Evolutionary conservation across 495 filamentous ascomycete species (phyloP).

Genomic region (Lineolata rhizophorae): DNA sequence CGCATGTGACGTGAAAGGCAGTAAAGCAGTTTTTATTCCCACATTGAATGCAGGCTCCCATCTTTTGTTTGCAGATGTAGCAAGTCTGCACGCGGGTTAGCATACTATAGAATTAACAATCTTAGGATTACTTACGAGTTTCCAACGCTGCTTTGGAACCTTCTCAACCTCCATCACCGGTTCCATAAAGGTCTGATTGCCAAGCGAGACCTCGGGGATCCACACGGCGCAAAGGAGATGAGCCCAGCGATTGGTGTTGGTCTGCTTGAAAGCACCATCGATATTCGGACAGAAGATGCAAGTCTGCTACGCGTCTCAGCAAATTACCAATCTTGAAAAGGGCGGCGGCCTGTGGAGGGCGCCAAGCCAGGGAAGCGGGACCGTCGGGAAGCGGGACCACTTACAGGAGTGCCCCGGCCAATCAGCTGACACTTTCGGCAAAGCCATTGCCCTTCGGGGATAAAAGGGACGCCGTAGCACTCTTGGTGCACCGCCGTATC

Average conservation of each 20-base stretch:
- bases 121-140: slow-evolving; percentile 25
- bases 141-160: slow-evolving; percentile 84
- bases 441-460: slow-evolving; percentile 95
- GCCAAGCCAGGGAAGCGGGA: background rate
- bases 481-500: slow-evolving; percentile 97
- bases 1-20: slow-evolving; percentile 97
- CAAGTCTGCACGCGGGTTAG: slow-evolving; percentile 30
- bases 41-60: slow-evolving; percentile 97
- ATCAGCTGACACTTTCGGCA: slow-evolving; percentile 94
- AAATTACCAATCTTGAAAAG: background rate
- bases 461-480: slow-evolving; percentile 97
- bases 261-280: slow-evolving; percentile 96
- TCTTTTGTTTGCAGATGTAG: slow-evolving; percentile 92
- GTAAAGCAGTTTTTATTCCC: slow-evolving; percentile 92
- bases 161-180: slow-evolving; percentile 95
- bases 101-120: background rate
- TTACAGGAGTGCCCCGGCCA: slow-evolving; percentile 66
- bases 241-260: slow-evolving; percentile 82
- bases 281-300: slow-evolving; percentile 98
- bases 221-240: slow-evolving; percentile 93
- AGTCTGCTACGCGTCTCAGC: slow-evolving; percentile 24
- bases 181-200: slow-evolving; percentile 96
- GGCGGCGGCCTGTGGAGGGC: no score
- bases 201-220: slow-evolving; percentile 91
- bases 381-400: slow-evolving; percentile 14